A percentile compares a stretch with the other conserved stretches of the same genome.
phyloP scores from a whole-genome alignment of 2,329 filamentous ascomycete species.

The Chaetomium olivaceum region DNA sequence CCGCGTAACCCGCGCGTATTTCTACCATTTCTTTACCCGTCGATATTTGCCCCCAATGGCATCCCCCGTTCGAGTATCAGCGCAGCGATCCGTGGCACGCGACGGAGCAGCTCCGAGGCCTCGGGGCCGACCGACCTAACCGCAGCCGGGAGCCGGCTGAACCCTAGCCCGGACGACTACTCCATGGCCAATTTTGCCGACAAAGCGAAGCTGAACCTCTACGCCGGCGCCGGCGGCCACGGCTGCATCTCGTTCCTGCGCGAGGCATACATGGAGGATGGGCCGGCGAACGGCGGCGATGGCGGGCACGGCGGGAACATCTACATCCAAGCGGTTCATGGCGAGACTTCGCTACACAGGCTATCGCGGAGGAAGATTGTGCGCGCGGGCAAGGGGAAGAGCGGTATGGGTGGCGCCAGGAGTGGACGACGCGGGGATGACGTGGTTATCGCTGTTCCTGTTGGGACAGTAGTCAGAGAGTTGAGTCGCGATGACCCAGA shows the following conservation, averaged over 20 bases:
- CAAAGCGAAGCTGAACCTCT: slow-evolving; percentile 73
- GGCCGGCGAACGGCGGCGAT: slow-evolving; percentile 91
- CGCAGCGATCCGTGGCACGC: slow-evolving; percentile 21
- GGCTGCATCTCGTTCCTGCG: slow-evolving; percentile 93
- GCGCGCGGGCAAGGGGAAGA: slow-evolving; percentile 72
- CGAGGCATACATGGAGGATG: slow-evolving; percentile 85
- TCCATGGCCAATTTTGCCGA: slow-evolving; percentile 81
- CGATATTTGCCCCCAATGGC: slow-evolving; percentile 41
- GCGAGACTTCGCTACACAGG: slow-evolving; percentile 92
- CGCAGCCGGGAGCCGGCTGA: slow-evolving; percentile 58
- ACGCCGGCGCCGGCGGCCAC: slow-evolving; percentile 80
- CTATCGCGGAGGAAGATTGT: slow-evolving; percentile 74
- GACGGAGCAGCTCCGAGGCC: slow-evolving; percentile 33
- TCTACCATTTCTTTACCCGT: slow-evolving; percentile 55
- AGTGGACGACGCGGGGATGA: slow-evolving; percentile 83
- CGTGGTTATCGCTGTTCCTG: slow-evolving; percentile 83
- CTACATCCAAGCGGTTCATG: slow-evolving; percentile 89
- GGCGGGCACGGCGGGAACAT: slow-evolving; percentile 89
- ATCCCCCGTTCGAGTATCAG: slow-evolving; percentile 30
- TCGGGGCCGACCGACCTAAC: slow-evolving; percentile 27
- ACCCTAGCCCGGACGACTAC: slow-evolving; percentile 84
- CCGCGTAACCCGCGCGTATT: slow-evolving; percentile 41
- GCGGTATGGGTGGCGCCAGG: slow-evolving; percentile 72
- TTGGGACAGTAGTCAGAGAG: slow-evolving; percentile 88
- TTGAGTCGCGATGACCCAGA: slow-evolving; percentile 75